Conservation (phyloP, 208 protist genomes). For the Leishmania turanica region DNA sequence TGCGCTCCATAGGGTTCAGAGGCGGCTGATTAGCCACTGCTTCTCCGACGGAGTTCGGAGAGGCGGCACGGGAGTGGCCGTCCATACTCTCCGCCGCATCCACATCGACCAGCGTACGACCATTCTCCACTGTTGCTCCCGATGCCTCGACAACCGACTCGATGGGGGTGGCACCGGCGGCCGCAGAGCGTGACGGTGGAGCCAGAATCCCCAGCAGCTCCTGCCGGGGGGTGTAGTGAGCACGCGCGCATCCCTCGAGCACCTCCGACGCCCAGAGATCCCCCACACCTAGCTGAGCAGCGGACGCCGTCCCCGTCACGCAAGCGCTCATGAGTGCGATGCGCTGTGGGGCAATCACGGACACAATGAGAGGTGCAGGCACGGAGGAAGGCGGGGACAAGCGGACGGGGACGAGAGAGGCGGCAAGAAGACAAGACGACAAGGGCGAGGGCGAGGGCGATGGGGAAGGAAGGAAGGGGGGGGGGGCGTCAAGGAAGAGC, state of each 20-base stretch:
- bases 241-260: constrained; percentile 21
- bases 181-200: constrained; percentile 1
- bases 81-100: constrained; percentile 18
- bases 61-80: background rate
- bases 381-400: background rate
- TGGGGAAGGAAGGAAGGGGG: background rate
- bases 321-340: constrained; percentile 1
- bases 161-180: background rate
- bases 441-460: background rate
- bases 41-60: background rate
- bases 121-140: background rate
- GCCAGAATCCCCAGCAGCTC: constrained; percentile 26
- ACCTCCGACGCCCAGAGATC: constrained; percentile 51
- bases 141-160: background rate
- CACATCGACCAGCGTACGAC: constrained; percentile 20
- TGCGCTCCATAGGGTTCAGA: background rate
- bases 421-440: background rate
- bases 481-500: background rate
- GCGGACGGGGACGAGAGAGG: background rate
- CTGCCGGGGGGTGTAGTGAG: constrained; percentile 29
- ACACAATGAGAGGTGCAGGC: background rate
- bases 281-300: background rate
- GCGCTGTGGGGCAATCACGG: background rate
- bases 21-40: constrained; percentile 13
- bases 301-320: background rate